phyloP scores from a whole-genome alignment of 352 stramenopile species.

The Thraustochytrium sp. region DNA sequence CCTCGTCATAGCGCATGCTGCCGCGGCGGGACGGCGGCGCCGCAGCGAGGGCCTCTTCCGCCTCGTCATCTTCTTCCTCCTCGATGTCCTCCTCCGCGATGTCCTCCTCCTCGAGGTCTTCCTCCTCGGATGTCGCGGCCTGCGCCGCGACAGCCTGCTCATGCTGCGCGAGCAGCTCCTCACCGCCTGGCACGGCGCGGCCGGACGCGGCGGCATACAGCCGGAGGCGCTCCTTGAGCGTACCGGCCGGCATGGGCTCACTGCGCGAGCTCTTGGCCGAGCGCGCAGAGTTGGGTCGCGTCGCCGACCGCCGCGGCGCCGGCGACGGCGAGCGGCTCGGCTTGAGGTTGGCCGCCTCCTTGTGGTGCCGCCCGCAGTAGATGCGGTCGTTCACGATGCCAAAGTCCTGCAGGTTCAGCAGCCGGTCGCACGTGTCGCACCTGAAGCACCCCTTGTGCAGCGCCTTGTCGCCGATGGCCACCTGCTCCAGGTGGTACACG shows the following conservation, averaged over 20 bases:
- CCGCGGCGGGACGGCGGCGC: too few species aligned
- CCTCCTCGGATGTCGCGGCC: too few species aligned
- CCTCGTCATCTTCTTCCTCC: not conserved
- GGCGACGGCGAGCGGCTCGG: constrained; percentile 34
- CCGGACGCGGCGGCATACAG: not conserved
- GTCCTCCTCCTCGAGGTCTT: not conserved
- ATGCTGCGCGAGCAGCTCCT: too few species aligned
- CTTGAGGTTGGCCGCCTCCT: constrained; percentile 9
- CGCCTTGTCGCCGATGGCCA: constrained; percentile 23
- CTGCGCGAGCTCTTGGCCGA: not conserved
- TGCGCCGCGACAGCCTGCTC: not conserved
- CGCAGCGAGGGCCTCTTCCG: too few species aligned
- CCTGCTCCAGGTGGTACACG: constrained; percentile 39
- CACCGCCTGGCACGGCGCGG: not conserved
- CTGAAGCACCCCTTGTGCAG: constrained; percentile 41
- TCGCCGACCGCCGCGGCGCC: not conserved
- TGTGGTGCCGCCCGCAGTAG: not conserved
- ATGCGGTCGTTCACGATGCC: constrained; percentile 17
- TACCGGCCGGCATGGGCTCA: not conserved
- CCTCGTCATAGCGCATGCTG: too few species aligned
- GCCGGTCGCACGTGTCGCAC: constrained; percentile 25
- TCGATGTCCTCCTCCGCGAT: not conserved
- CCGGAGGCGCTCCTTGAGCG: constrained; percentile 16
- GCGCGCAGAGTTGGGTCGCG: not conserved
- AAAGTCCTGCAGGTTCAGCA: constrained; percentile 18